Percentiles rank a stretch among this genome's conserved stretches.
These are phyloP conservation scores for Gossypium lobatum DNA, from an alignment of 441 rosid genomes.

Conservation along the genomic window DNA sequence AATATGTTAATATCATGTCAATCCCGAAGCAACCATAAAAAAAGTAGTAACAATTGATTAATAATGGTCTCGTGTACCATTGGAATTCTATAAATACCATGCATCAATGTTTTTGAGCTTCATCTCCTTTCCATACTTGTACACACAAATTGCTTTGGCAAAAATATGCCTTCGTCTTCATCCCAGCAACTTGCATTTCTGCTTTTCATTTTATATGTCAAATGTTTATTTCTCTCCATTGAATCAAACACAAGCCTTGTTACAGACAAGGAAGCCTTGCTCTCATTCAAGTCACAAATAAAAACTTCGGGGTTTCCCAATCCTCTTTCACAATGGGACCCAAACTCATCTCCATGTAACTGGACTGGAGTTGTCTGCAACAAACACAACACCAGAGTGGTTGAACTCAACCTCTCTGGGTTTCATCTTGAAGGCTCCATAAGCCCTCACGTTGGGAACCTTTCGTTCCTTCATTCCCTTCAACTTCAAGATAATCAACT, in stretches of 20 bases:
- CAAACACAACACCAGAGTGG: conserved; percentile 23
- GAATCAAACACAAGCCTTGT: conserved; percentile 21
- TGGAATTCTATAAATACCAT: not conserved
- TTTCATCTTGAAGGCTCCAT: conserved; percentile 31
- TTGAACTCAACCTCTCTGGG: conserved; percentile 24
- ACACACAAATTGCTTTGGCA: not conserved
- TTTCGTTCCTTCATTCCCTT: conserved; percentile 39
- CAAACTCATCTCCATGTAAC: conserved; percentile 34
- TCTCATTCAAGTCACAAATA: conserved; percentile 37
- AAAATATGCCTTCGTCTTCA: conserved; percentile 3
- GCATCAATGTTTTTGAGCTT: too few species aligned
- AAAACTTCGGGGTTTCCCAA: not conserved
- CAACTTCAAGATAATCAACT: conserved; percentile 41
- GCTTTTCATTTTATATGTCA: not conserved
- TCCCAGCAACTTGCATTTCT: conserved; percentile 7
- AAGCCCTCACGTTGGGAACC: conserved; percentile 40
- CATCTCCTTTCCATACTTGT: not conserved
- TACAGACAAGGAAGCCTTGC: conserved; percentile 40
- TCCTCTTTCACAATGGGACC: conserved; percentile 35
- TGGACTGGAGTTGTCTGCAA: conserved; percentile 49
- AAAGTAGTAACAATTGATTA: too few species aligned
- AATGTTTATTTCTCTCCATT: not conserved
- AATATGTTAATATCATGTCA: too few species aligned
- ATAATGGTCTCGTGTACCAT: too few species aligned
- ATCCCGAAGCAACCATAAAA: too few species aligned